Percentiles rank a stretch among this genome's conserved stretches.
Evolutionary conservation across 176 grass and related monocot species (phyloP).

Genomic region (Tillandsia fasciculata): DNA sequence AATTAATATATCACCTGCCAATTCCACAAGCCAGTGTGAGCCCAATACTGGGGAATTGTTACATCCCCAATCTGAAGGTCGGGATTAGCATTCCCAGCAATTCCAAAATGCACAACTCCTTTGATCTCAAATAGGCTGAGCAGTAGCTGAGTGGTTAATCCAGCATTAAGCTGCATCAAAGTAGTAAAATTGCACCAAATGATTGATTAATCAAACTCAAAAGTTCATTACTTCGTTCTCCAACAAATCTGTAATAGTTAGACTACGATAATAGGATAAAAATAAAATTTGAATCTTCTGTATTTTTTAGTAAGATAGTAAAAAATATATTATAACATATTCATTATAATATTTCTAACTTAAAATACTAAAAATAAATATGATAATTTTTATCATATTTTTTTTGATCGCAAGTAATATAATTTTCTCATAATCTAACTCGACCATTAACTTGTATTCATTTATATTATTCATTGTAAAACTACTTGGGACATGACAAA

Average conservation of each 20-base stretch:
- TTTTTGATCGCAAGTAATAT: too few relatives aligned
- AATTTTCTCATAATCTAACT: too few relatives aligned
- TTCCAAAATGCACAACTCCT: constrained; percentile 48
- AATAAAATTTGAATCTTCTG: not conserved
- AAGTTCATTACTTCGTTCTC: not conserved
- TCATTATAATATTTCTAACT: too few relatives aligned
- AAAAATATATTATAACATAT: too few relatives aligned
- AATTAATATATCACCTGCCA: constrained; percentile 24
- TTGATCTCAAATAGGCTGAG: constrained; percentile 41
- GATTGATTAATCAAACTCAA: not conserved
- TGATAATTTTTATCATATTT: too few relatives aligned
- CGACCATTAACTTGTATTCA: too few relatives aligned
- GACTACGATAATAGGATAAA: not conserved
- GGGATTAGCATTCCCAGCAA: constrained; percentile 24
- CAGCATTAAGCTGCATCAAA: constrained; percentile 35
- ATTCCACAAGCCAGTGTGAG: constrained; percentile 48
- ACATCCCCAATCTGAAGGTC: constrained; percentile 58
- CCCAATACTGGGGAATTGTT: constrained; percentile 45
- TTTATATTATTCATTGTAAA: too few relatives aligned
- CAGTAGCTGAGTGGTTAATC: constrained; percentile 45
- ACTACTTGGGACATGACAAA: too few relatives aligned
- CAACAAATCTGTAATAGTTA: too few relatives aligned
- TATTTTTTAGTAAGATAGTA: too few relatives aligned
- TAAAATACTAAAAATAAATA: too few relatives aligned
- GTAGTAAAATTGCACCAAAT: constrained; percentile 8